Conservation (phyloP, 148 eudicot genomes). For the Beta vulgaris region DNA sequence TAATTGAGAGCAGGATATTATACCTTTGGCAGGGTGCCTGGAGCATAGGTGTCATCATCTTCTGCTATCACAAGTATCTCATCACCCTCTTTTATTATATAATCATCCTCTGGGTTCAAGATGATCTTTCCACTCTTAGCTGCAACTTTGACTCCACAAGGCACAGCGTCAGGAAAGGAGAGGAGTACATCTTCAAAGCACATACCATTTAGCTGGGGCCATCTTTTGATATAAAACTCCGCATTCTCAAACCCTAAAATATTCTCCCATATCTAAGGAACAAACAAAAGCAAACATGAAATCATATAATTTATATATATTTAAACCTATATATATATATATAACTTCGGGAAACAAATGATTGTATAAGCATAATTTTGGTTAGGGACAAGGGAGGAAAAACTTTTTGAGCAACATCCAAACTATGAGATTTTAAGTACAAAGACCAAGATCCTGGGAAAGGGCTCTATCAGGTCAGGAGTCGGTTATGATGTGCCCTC, state of each 20-base stretch:
- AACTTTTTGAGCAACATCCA: too few relatives aligned
- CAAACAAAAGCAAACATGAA: neutral
- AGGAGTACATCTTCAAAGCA: slow-evolving; percentile 61
- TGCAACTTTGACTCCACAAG: slow-evolving; percentile 89
- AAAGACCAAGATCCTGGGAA: neutral
- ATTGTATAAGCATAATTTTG: neutral
- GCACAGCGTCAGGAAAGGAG: slow-evolving; percentile 91
- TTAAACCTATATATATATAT: too few relatives aligned
- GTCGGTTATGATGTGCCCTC: too few relatives aligned
- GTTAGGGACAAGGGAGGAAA: neutral
- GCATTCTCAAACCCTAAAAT: slow-evolving; percentile 95
- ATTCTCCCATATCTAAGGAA: slow-evolving; percentile 79
- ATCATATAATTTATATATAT: too few relatives aligned
- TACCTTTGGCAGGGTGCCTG: slow-evolving; percentile 70
- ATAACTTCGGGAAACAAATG: too few relatives aligned
- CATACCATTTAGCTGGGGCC: slow-evolving; percentile 74
- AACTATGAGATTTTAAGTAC: neutral
- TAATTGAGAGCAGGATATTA: neutral
- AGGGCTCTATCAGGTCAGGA: neutral
- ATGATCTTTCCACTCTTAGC: slow-evolving; percentile 72
- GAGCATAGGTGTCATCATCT: slow-evolving; percentile 93
- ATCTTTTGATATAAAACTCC: slow-evolving; percentile 90
- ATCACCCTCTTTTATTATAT: slow-evolving; percentile 67
- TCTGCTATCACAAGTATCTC: slow-evolving; percentile 94
- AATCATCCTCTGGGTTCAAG: slow-evolving; percentile 78